phyloP scores from a whole-genome alignment of 352 stramenopile genomes.

The Phytophthora fragariaefolia region DNA sequence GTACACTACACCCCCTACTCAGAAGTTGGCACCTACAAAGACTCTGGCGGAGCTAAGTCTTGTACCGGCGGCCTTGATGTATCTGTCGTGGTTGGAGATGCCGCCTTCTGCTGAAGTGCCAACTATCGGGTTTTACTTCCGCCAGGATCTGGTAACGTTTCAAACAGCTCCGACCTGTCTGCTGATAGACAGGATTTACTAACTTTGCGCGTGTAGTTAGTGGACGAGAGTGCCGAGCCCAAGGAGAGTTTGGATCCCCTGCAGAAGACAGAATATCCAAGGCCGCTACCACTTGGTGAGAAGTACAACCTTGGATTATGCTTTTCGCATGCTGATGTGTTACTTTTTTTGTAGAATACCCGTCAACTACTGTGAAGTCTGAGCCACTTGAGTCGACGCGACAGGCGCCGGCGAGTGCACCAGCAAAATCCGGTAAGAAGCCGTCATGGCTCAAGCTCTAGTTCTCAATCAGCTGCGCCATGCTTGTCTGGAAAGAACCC shows the following conservation, averaged over 20 bases:
- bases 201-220: conserved; percentile 34
- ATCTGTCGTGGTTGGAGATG: conserved; percentile 74
- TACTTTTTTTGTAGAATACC: conserved; percentile 32
- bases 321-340: conserved; percentile 15
- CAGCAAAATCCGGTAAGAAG: conserved; percentile 61
- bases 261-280: conserved; percentile 49
- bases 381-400: conserved; percentile 37
- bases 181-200: conserved; percentile 1
- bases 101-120: conserved; percentile 23
- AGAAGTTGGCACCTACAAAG: conserved; percentile 64
- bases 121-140: conserved; percentile 61
- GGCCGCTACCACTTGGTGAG: conserved; percentile 54
- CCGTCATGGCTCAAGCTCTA: conserved; percentile 82
- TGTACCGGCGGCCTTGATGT: conserved; percentile 77
- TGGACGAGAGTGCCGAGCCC: conserved; percentile 42
- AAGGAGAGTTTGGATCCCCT: conserved; percentile 43
- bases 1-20: conserved; percentile 79
- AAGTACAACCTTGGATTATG: not conserved
- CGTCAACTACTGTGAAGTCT: conserved; percentile 19
- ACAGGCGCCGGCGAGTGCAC: conserved; percentile 25
- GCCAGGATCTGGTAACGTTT: conserved; percentile 58
- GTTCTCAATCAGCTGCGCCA: not conserved
- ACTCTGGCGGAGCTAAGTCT: conserved; percentile 75
- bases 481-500: no score
- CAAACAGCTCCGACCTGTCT: not conserved